Percentiles rank a stretch among this genome's conserved stretches.
Conservation (phyloP, 768 basidiomycete genomes). For the Tulasnella sp. region DNA sequence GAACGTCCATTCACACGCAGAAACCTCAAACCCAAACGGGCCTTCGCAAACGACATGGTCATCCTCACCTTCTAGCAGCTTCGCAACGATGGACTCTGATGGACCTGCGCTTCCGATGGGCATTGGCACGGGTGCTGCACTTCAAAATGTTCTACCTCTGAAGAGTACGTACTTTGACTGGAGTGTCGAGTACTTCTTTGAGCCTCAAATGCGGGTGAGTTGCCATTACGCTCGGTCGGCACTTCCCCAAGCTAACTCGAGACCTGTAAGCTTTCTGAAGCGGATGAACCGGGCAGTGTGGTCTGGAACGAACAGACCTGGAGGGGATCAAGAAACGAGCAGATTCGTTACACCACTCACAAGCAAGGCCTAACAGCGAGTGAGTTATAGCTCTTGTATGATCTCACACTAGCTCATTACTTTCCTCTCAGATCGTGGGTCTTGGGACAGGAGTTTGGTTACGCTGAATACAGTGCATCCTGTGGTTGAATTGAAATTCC, state of each 20-base stretch:
- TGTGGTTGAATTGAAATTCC: constrained; percentile 74
- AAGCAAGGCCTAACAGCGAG: constrained; percentile 64
- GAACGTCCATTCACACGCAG: background rate
- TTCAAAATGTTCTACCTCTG: constrained; percentile 66
- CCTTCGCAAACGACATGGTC: background rate
- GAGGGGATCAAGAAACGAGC: constrained; percentile 84
- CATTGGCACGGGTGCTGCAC: constrained; percentile 53
- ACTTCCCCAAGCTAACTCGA: constrained; percentile 10
- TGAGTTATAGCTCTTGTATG: constrained; percentile 28
- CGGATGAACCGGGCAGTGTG: constrained; percentile 88
- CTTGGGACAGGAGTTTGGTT: constrained; percentile 65
- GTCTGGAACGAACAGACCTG: constrained; percentile 94
- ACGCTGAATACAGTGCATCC: constrained; percentile 48
- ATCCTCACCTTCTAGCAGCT: constrained; percentile 7
- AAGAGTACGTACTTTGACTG: constrained; percentile 92
- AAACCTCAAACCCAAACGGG: background rate
- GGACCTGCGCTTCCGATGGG: constrained; percentile 46
- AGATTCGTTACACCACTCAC: constrained; percentile 55
- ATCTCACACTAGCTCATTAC: constrained; percentile 8
- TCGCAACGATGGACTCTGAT: constrained; percentile 12
- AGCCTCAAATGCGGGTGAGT: constrained; percentile 94
- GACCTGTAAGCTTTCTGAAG: constrained; percentile 50
- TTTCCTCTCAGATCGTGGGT: constrained; percentile 37
- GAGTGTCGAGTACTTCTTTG: constrained; percentile 95
- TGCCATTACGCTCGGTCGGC: background rate